Evolutionary conservation across 2,329 filamentous ascomycete genomes (phyloP).

Genomic region (Phialophora verrucosa): DNA sequence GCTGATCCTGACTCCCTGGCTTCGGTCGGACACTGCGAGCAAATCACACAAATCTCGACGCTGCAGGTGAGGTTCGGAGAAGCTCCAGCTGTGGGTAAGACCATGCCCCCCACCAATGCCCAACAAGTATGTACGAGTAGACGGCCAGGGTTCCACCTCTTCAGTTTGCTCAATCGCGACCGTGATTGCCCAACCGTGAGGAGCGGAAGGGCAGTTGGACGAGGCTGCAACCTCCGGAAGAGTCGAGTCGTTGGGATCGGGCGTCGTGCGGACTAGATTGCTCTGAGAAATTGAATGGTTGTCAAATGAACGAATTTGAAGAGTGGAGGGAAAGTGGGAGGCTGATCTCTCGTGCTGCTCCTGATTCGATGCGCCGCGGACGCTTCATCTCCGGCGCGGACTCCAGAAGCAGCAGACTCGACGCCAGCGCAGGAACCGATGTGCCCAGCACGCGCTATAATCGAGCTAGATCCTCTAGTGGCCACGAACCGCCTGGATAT

Average conservation of each 20-base stretch:
- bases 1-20: slow-evolving; percentile 6
- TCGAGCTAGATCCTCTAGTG: slow-evolving; percentile 1
- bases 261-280: slow-evolving; percentile 19
- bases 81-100: slow-evolving; percentile 2
- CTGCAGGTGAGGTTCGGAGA: slow-evolving; percentile 17
- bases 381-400: slow-evolving; percentile 30
- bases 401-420: slow-evolving; percentile 12
- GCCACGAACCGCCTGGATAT: slow-evolving; percentile 15
- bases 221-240: slow-evolving; percentile 2
- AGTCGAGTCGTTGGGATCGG: slow-evolving; percentile 8
- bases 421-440: slow-evolving; percentile 29
- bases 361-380: slow-evolving; percentile 21
- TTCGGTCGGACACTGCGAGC: slow-evolving; percentile 1
- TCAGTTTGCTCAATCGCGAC: background rate
- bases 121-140: background rate
- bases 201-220: background rate
- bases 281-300: background rate
- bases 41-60: slow-evolving; percentile 6
- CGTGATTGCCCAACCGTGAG: background rate
- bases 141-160: background rate
- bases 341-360: slow-evolving; percentile 4
- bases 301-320: slow-evolving; percentile 31
- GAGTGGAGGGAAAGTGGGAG: slow-evolving; percentile 12
- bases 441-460: slow-evolving; percentile 17
- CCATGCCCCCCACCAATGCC: background rate